phyloP scores from a whole-genome alignment of 164 flowering plant species.

The Chimonanthus salicifolius region DNA sequence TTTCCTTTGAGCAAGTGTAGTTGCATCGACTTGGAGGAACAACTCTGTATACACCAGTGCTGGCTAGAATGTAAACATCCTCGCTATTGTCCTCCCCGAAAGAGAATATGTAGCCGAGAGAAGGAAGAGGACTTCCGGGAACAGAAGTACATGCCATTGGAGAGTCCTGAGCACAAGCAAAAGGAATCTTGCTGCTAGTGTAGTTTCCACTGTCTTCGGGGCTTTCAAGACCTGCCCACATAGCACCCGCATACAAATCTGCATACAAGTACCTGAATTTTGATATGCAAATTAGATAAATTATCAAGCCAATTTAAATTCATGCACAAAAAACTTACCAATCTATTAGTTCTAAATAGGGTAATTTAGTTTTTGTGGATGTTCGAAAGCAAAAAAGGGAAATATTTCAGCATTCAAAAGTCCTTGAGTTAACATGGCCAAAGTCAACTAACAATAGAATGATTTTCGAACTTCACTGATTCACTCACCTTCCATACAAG shows the following conservation, averaged over 20 bases:
- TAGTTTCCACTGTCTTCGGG: conserved; percentile 78
- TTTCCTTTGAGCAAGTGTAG: conserved; percentile 70
- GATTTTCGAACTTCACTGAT: conserved; percentile 19
- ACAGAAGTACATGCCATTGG: conserved; percentile 50
- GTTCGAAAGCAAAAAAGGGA: too few species aligned
- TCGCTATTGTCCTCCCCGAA: conserved; percentile 77
- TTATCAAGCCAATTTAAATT: neutral
- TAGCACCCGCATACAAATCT: conserved; percentile 52
- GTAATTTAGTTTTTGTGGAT: too few species aligned
- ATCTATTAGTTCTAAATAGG: neutral
- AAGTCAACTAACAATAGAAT: neutral
- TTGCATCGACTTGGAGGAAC: conserved; percentile 77
- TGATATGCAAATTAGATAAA: neutral
- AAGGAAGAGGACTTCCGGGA: conserved; percentile 38
- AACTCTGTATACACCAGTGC: conserved; percentile 74
- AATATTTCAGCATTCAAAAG: neutral
- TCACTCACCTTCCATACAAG: conserved; percentile 69
- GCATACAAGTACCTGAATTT: conserved; percentile 74
- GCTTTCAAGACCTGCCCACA: conserved; percentile 71
- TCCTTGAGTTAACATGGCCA: neutral
- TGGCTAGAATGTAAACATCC: conserved; percentile 59
- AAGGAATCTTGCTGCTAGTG: conserved; percentile 33
- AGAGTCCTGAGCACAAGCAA: conserved; percentile 60
- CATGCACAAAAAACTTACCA: neutral
- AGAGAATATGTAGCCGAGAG: conserved; percentile 67